Evolutionary conservation across 1,284 basidiomycete genomes (phyloP).

Genomic region (Melampsora larici-populina): DNA sequence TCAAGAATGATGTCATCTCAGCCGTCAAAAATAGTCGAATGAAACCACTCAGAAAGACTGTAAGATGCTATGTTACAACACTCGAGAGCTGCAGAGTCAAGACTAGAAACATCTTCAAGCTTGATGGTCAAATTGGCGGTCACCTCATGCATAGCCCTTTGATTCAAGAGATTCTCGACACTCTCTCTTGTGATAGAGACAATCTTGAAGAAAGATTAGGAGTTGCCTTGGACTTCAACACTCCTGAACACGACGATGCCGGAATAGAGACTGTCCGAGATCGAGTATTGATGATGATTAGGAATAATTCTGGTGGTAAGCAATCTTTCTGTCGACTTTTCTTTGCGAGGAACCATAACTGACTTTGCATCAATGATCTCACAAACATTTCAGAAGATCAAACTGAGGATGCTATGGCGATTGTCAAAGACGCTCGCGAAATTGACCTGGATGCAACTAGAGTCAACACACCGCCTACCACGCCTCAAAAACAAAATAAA

Average conservation of each 20-base stretch:
- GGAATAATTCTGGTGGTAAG: constrained; percentile 36
- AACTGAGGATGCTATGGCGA: constrained; percentile 20
- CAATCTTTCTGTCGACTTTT: neutral
- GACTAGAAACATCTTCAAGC: constrained; percentile 25
- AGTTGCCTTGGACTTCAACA: neutral
- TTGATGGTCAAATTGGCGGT: neutral
- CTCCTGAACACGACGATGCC: neutral
- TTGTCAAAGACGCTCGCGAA: constrained; percentile 19
- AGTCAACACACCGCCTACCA: neutral
- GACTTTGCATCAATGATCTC: neutral
- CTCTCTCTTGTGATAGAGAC: constrained; percentile 31
- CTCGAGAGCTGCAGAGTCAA: constrained; percentile 30
- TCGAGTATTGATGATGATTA: constrained; percentile 11
- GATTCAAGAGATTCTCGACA: constrained; percentile 32
- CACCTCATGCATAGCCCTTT: constrained; percentile 37
- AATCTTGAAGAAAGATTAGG: constrained; percentile 34
- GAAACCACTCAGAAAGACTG: constrained; percentile 38
- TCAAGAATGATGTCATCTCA: constrained; percentile 35
- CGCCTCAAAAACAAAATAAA: neutral
- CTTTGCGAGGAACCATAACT: neutral
- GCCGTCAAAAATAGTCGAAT: constrained; percentile 29
- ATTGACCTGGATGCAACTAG: neutral
- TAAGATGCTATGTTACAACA: constrained; percentile 38
- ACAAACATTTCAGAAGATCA: constrained; percentile 13
- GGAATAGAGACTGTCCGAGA: constrained; percentile 18